phyloP scores from a whole-genome alignment of 1,284 basidiomycete genomes.

The Cryptococcus sp. region DNA sequence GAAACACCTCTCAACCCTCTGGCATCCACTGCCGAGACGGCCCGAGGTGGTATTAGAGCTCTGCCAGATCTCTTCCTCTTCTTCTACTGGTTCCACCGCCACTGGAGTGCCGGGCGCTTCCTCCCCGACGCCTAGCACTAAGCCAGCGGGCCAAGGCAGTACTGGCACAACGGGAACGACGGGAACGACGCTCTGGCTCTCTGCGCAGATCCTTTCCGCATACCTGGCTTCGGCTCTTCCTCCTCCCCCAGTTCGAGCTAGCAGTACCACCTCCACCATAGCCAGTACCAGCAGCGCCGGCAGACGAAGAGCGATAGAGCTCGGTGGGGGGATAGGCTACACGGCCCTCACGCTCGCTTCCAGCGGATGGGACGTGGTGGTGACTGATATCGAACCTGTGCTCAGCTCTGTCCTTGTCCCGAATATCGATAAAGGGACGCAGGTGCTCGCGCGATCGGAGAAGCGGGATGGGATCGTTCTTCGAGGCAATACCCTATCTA shows the following conservation, averaged over 20 bases:
- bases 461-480: not conserved
- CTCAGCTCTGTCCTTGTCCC: not conserved
- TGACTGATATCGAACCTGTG: not conserved
- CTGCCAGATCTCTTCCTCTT: slow-evolving; percentile 26
- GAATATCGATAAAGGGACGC: not conserved
- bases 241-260: slow-evolving; percentile 17
- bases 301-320: slow-evolving; percentile 63
- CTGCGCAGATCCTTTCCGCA: slow-evolving; percentile 70
- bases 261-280: slow-evolving; percentile 14
- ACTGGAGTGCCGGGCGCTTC: slow-evolving; percentile 51
- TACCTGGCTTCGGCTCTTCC: slow-evolving; percentile 59
- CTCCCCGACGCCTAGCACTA: not conserved
- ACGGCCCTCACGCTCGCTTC: slow-evolving; percentile 67
- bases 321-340: slow-evolving; percentile 80
- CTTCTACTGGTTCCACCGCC: slow-evolving; percentile 35
- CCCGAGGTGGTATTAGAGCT: slow-evolving; percentile 39
- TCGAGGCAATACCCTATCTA: not conserved
- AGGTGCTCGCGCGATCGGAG: not conserved
- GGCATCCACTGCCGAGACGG: slow-evolving; percentile 56
- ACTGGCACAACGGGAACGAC: slow-evolving; percentile 58
- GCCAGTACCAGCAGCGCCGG: slow-evolving; percentile 13
- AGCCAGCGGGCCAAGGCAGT: slow-evolving; percentile 3
- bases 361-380: not conserved
- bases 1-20: slow-evolving; percentile 65
- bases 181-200: slow-evolving; percentile 86